Conservation (phyloP, 2,329 filamentous ascomycete genomes). For the Fusarium staphyleae region DNA sequence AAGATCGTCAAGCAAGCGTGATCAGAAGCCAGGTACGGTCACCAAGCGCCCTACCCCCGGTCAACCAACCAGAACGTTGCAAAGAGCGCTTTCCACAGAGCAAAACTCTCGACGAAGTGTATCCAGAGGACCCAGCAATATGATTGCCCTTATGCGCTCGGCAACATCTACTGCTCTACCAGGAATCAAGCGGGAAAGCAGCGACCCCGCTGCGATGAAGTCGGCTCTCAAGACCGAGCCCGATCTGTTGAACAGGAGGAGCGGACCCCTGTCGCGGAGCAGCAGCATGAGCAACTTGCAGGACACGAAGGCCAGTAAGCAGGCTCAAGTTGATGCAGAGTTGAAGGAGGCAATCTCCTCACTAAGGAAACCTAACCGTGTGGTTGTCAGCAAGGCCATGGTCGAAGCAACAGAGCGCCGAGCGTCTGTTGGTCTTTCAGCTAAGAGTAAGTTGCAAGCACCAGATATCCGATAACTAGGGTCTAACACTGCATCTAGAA, state of each 20-base stretch:
- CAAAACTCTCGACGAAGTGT: constrained; percentile 60
- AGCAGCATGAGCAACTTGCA: constrained; percentile 59
- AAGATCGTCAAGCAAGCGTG: constrained; percentile 51
- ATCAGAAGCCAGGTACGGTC: constrained; percentile 59
- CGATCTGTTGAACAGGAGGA: constrained; percentile 50
- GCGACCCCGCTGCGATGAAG: constrained; percentile 63
- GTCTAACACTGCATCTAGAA: constrained; percentile 52
- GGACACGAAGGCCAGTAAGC: constrained; percentile 67
- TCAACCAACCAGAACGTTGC: constrained; percentile 60
- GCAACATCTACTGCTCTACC: constrained; percentile 68
- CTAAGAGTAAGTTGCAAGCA: constrained; percentile 54
- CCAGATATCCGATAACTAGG: not conserved
- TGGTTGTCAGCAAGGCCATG: constrained; percentile 70
- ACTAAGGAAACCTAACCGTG: constrained; percentile 77
- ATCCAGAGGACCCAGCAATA: constrained; percentile 63
- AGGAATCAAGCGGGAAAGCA: constrained; percentile 72
- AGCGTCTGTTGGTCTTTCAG: constrained; percentile 53
- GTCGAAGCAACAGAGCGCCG: constrained; percentile 72
- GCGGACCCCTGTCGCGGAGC: constrained; percentile 47
- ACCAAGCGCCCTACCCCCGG: constrained; percentile 55
- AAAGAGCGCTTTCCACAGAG: constrained; percentile 69
- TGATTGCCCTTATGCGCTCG: constrained; percentile 71
- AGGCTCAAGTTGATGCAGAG: constrained; percentile 72
- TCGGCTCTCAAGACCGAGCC: constrained; percentile 55
- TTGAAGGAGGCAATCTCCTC: constrained; percentile 76